A percentile compares a stretch with the other conserved stretches of the same genome.
phyloP scores from a whole-genome alignment of 192 early-diverging fungal species.

The Jimgerdemannia flammicorona region DNA sequence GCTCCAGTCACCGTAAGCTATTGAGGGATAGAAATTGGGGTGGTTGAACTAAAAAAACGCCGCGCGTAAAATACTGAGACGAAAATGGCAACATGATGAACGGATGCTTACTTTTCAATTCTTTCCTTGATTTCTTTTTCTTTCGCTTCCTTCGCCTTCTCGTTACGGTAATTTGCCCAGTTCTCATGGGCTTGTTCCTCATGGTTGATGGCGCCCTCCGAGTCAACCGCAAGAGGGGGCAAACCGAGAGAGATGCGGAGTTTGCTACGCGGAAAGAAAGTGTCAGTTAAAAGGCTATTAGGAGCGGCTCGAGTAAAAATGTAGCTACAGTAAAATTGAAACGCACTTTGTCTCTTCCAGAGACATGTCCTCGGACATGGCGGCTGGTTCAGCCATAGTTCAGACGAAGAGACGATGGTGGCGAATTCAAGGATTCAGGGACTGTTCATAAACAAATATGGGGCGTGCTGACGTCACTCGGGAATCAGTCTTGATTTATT shows the following conservation, averaged over 20 bases:
- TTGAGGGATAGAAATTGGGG: neutral
- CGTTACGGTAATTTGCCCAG: constrained; percentile 43
- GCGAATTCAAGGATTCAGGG: neutral
- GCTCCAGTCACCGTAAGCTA: neutral
- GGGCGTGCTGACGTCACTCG: no score
- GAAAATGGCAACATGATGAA: no score
- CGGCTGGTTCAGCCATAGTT: constrained; percentile 10
- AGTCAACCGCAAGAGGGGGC: constrained; percentile 34
- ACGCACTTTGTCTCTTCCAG: constrained; percentile 53
- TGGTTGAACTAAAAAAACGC: neutral
- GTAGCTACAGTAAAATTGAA: neutral
- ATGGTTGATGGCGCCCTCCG: constrained; percentile 25
- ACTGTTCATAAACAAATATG: no score
- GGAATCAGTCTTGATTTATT: no score
- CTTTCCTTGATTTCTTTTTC: constrained; percentile 44
- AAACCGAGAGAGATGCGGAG: constrained; percentile 51
- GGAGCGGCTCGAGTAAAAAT: neutral
- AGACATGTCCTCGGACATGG: constrained; percentile 31
- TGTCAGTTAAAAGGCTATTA: neutral
- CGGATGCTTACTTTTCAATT: constrained; percentile 47
- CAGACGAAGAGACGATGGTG: neutral
- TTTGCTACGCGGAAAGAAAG: constrained; percentile 29
- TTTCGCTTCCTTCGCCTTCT: constrained; percentile 45
- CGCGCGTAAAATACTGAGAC: no score
- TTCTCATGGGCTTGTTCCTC: constrained; percentile 55